Evolutionary conservation across 441 rosid species (phyloP).

Genomic region (Gossypium davidsonii): DNA sequence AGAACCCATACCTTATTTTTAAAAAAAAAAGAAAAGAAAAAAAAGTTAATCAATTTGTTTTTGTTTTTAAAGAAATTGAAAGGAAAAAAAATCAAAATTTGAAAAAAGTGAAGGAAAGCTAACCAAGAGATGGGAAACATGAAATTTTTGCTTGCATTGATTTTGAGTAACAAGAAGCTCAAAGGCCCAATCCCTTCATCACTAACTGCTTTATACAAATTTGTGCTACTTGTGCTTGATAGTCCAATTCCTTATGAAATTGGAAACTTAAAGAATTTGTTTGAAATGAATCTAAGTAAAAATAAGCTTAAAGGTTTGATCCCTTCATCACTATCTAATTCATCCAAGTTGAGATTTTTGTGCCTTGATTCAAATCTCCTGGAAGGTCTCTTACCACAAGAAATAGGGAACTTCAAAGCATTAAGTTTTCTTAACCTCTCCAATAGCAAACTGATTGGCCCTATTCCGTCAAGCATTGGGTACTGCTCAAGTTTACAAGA

Average conservation of each 20-base stretch:
- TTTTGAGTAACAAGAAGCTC: no score
- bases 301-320: background rate
- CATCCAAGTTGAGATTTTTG: background rate
- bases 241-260: background rate
- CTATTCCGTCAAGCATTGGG: background rate
- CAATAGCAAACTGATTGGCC: background rate
- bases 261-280: background rate
- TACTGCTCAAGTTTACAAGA: background rate
- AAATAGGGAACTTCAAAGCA: background rate
- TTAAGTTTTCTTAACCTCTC: background rate
- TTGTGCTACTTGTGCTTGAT: background rate
- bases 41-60: no score
- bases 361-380: background rate
- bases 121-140: no score
- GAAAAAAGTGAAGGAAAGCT: no score
- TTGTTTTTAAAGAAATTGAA: no score
- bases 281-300: background rate
- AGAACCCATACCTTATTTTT: no score
- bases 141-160: no score
- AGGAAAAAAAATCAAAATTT: no score
- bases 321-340: background rate
- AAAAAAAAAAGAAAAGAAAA: no score
- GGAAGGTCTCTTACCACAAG: background rate
- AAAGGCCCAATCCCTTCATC: no score
- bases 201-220: no score